These are phyloP conservation scores for Oxyria digyna DNA, from an alignment of 148 eudicot species.

Conservation along the genomic window DNA sequence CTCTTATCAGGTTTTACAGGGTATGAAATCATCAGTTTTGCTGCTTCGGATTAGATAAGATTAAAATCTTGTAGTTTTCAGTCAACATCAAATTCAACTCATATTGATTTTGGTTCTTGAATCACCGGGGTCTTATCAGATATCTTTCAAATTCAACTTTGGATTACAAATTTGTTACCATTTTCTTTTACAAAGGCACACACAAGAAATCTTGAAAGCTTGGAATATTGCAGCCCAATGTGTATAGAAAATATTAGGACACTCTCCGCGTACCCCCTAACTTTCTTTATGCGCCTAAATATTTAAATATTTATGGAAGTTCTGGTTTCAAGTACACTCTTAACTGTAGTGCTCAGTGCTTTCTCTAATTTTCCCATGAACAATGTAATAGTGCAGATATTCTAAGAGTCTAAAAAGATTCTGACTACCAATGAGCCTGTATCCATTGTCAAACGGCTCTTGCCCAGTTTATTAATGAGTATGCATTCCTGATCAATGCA, in stretches of 20 bases:
- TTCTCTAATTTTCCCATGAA: neutral
- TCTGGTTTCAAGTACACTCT: neutral
- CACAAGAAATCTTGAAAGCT: neutral
- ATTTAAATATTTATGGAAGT: neutral
- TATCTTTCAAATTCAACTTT: neutral
- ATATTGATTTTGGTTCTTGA: neutral
- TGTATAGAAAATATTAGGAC: neutral
- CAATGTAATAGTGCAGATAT: neutral
- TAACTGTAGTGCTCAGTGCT: neutral
- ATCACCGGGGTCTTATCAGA: neutral
- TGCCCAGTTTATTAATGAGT: neutral
- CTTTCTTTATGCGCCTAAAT: too few relatives aligned
- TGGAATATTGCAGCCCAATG: neutral
- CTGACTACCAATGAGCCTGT: neutral
- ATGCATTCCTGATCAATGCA: neutral
- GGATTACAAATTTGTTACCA: neutral
- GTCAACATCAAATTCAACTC: neutral
- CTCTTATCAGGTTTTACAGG: neutral
- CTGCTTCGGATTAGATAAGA: neutral
- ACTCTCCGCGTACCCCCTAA: too few relatives aligned
- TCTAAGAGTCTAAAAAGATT: neutral
- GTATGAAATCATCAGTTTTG: neutral
- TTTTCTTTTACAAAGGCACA: neutral
- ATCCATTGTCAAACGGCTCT: neutral
- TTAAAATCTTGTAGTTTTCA: neutral